Evolutionary conservation across 257 asterid genomes (phyloP), one percentile per base, ranked within the genome.

Genomic region (Avicennia marina): DNA sequence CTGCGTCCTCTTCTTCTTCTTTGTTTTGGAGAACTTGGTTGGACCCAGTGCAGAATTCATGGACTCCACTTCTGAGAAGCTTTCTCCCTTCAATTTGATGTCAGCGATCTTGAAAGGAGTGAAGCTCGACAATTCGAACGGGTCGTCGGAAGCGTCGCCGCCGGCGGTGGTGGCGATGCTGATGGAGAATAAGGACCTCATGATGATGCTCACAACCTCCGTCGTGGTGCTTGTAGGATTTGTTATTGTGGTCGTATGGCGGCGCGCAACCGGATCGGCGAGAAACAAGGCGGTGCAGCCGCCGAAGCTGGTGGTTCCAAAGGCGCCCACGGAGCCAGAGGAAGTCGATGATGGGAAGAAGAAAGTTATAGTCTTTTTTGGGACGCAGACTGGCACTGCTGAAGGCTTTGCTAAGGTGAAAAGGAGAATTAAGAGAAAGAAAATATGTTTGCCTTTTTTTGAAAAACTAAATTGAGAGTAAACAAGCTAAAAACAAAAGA

Each of bases 361-460:
- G 65, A 89, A 84, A 55, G 81, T 89, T 53, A 56, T 95, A 63
- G 61, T 93, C 47, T 81, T 93, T 66, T 93, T 64, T 40, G 99
- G 99, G 18, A 93, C 99, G 6, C 97, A 93, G 77, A 93, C 97
- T 60, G 96, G 99, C 19, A 93, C 99, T 6, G 99, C 99, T 51
- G 97, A 93, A 75, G 96, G 99, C 39, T 93, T 89, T 64, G 97
- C 97, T 4, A 93, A 93, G 96, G 98, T 89, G 60, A 17, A 47
- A 27, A 2, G 4, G 34, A 19, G n/a, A 31, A 12, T 58, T 45
- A n/a, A n/a, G n/a, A n/a, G n/a, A n/a, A n/a, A n/a, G n/a, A n/a
- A n/a, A n/a, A n/a, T n/a, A n/a, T n/a, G n/a, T n/a, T n/a, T n/a
- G n/a, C n/a, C n/a, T n/a, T n/a, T n/a, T n/a, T n/a, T n/a, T n/a